Evolutionary conservation across 371 early-diverging fungal genomes (phyloP).

Genomic region (Parasitella parasitica): DNA sequence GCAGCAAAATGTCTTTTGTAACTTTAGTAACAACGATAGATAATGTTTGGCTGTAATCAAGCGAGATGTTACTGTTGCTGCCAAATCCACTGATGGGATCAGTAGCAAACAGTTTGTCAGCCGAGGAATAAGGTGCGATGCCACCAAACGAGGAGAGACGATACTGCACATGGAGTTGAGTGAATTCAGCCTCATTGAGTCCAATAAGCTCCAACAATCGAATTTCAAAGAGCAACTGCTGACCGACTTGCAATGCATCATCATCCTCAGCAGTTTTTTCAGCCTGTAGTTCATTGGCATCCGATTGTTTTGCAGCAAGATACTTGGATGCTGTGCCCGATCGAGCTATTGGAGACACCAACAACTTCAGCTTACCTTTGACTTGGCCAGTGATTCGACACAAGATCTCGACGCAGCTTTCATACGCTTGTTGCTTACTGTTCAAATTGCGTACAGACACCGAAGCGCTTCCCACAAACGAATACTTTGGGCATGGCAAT

Average conservation of each 20-base stretch:
- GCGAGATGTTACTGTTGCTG: slow-evolving; percentile 38
- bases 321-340: slow-evolving; percentile 2
- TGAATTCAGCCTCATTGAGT: slow-evolving; percentile 62
- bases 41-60: slow-evolving; percentile 63
- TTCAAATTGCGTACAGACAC: slow-evolving; percentile 55
- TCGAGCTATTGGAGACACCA: slow-evolving; percentile 41
- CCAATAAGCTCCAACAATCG: slow-evolving; percentile 64
- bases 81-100: slow-evolving; percentile 57
- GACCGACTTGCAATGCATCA: slow-evolving; percentile 31
- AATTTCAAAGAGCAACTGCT: slow-evolving; percentile 66
- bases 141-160: slow-evolving; percentile 59
- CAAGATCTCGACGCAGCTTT: slow-evolving; percentile 58
- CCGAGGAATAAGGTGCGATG: slow-evolving; percentile 24
- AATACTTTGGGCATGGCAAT: slow-evolving; percentile 60
- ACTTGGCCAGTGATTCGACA: slow-evolving; percentile 58
- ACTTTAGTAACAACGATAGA: slow-evolving; percentile 42
- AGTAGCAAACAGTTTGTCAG: slow-evolving; percentile 62
- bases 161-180: slow-evolving; percentile 79
- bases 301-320: not conserved
- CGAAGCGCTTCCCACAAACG: slow-evolving; percentile 67
- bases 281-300: not conserved
- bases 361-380: slow-evolving; percentile 46
- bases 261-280: not conserved
- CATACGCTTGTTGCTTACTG: slow-evolving; percentile 45
- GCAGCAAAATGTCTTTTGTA: slow-evolving; percentile 35